Conservation (phyloP, 345 rosid genomes). For the Streptanthus diversifolius region DNA sequence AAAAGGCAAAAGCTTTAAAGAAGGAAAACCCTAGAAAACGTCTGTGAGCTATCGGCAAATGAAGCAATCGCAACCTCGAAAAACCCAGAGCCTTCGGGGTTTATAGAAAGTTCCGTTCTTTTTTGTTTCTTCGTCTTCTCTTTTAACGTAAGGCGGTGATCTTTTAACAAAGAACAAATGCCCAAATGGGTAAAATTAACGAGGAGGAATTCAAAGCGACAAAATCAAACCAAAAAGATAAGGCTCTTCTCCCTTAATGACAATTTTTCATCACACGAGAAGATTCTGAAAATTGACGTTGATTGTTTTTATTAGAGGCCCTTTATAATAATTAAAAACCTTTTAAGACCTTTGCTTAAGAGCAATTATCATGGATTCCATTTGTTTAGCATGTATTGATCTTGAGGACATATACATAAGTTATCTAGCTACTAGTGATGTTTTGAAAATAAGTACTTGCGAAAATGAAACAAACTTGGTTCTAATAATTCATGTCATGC, state of each 20-base stretch:
- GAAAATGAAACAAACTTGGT: not conserved
- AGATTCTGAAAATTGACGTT: constrained; percentile 24
- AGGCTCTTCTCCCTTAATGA: constrained; percentile 27
- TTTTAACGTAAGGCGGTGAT: constrained; percentile 36
- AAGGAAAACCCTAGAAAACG: constrained; percentile 36
- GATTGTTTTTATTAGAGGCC: constrained; percentile 1
- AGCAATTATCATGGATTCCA: not conserved
- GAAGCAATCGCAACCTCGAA: constrained; percentile 17
- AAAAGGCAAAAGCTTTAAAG: constrained; percentile 9
- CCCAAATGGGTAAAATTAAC: constrained; percentile 10
- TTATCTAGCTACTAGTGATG: not conserved
- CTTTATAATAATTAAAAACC: not conserved
- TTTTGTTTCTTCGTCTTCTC: constrained; percentile 26
- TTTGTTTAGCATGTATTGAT: not conserved
- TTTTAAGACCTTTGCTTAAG: not conserved
- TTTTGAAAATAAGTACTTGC: not conserved
- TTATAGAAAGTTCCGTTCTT: constrained; percentile 26
- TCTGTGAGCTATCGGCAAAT: not conserved
- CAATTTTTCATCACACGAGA: constrained; percentile 15
- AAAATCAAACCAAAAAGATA: constrained; percentile 20
- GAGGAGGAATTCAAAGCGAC: constrained; percentile 25
- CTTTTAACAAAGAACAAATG: constrained; percentile 4
- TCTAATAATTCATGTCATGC: not conserved
- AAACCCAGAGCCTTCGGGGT: constrained; percentile 28
- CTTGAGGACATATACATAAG: not conserved